Evolutionary conservation across 2,329 filamentous ascomycete genomes (phyloP).

Genomic region (Lasiodiplodia hormozganensis): DNA sequence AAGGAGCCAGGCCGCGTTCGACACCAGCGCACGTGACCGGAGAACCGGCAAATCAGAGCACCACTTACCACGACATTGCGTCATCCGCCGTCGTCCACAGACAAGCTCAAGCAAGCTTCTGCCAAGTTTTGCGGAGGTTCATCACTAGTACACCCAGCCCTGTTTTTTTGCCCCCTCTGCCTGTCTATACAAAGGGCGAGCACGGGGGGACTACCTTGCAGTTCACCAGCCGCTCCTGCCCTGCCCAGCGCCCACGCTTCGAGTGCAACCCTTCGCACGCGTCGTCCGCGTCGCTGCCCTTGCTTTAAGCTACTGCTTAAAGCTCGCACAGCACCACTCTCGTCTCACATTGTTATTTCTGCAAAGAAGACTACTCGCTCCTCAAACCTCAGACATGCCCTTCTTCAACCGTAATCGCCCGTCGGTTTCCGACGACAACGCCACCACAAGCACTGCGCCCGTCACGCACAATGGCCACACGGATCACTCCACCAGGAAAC

Average conservation of each 20-base stretch:
- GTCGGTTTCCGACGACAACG: constrained; percentile 42
- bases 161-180: not conserved
- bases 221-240: not conserved
- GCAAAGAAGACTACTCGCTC: not conserved
- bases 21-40: constrained; percentile 17
- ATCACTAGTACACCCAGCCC: not conserved
- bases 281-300: not conserved
- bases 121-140: constrained; percentile 14
- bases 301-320: constrained; percentile 6
- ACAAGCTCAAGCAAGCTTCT: constrained; percentile 18
- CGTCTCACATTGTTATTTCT: not conserved
- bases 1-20: not conserved
- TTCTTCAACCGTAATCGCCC: constrained; percentile 46
- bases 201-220: not conserved
- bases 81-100: not conserved
- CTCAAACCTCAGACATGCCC: constrained; percentile 38
- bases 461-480: constrained; percentile 32
- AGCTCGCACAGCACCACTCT: not conserved
- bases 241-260: not conserved
- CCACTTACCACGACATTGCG: constrained; percentile 3
- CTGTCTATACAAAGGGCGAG: constrained; percentile 9
- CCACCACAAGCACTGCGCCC: constrained; percentile 42
- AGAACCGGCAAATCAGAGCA: not conserved
- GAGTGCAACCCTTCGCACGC: not conserved
- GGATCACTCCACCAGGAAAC: constrained; percentile 3